phyloP scores from a whole-genome alignment of 192 early-diverging fungal species.

The Coemansia sp. region DNA sequence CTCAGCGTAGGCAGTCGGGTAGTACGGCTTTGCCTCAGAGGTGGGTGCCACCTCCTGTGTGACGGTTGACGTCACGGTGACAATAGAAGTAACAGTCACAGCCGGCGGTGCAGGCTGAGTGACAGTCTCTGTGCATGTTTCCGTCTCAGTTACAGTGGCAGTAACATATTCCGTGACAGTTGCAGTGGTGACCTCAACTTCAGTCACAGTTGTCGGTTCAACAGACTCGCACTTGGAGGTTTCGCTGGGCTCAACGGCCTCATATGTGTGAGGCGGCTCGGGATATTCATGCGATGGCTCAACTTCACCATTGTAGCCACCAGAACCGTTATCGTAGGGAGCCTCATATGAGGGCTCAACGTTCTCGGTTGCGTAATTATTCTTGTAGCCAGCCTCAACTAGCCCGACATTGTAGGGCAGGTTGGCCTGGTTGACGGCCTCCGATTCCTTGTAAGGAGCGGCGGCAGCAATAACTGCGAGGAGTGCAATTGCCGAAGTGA shows the following conservation, averaged over 20 bases:
- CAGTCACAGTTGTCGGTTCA: slow-evolving; percentile 16
- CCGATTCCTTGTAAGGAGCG: slow-evolving; percentile 19
- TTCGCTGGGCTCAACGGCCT: slow-evolving; percentile 24
- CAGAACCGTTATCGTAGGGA: slow-evolving; percentile 1
- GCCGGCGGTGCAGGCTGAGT: slow-evolving; percentile 36
- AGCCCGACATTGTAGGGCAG: neutral
- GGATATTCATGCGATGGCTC: slow-evolving; percentile 18
- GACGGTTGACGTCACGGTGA: slow-evolving; percentile 21
- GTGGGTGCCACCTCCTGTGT: slow-evolving; percentile 21
- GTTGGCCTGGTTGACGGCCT: neutral
- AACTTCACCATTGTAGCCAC: slow-evolving; percentile 28
- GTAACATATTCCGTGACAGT: no score
- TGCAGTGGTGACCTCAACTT: slow-evolving; percentile 5
- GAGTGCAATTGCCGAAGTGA: slow-evolving; percentile 25
- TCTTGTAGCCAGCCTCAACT: slow-evolving; percentile 1
- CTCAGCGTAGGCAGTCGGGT: neutral
- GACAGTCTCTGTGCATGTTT: slow-evolving; percentile 23
- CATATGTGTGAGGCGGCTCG: slow-evolving; percentile 10
- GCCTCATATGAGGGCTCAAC: slow-evolving; percentile 23
- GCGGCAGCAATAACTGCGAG: slow-evolving; percentile 19
- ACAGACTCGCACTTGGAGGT: slow-evolving; percentile 17
- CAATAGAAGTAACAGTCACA: slow-evolving; percentile 35
- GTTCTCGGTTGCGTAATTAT: slow-evolving; percentile 1
- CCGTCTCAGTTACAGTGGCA: slow-evolving; percentile 10
- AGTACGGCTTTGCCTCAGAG: slow-evolving; percentile 3